These are phyloP conservation scores for Saturnispora saitoi DNA, from an alignment of 805 yeast species.

Conservation along the genomic window DNA sequence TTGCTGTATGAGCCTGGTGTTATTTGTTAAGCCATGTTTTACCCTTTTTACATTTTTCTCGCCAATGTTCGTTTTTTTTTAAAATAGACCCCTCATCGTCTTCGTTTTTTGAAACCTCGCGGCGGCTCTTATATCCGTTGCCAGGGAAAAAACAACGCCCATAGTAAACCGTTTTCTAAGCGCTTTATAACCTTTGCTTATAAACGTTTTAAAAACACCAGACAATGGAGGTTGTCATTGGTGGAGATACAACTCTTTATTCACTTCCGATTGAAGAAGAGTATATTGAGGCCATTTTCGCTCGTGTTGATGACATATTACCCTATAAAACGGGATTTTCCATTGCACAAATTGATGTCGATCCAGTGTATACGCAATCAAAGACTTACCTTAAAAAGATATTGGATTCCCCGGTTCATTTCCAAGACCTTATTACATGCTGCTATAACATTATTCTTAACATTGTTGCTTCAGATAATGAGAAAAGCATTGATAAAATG, in stretches of 20 bases:
- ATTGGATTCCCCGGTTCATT: conserved; percentile 19
- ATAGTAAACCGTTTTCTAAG: too few relatives aligned
- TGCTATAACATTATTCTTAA: conserved; percentile 9
- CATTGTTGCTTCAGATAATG: conserved; percentile 2
- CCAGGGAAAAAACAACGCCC: too few relatives aligned
- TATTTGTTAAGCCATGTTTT: too few relatives aligned
- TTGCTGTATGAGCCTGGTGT: too few relatives aligned
- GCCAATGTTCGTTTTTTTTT: too few relatives aligned
- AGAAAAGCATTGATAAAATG: conserved; percentile 11
- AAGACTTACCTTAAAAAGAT: conserved; percentile 29
- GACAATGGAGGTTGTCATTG: conserved; percentile 1
- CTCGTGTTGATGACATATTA: conserved; percentile 27
- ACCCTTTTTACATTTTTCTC: too few relatives aligned
- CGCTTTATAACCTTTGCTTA: too few relatives aligned
- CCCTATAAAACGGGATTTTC: conserved; percentile 32
- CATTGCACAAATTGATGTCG: conserved; percentile 30
- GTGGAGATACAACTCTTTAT: background rate
- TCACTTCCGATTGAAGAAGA: conserved; percentile 5
- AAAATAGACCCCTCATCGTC: too few relatives aligned
- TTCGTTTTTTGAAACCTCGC: too few relatives aligned
- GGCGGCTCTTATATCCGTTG: too few relatives aligned
- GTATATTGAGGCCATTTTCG: conserved; percentile 28
- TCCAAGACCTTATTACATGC: conserved; percentile 25
- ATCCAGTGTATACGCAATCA: conserved; percentile 28
- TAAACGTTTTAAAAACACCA: too few relatives aligned